Evolutionary conservation across 495 filamentous ascomycete genomes (phyloP).

Genomic region (Tuber melanosporum): DNA sequence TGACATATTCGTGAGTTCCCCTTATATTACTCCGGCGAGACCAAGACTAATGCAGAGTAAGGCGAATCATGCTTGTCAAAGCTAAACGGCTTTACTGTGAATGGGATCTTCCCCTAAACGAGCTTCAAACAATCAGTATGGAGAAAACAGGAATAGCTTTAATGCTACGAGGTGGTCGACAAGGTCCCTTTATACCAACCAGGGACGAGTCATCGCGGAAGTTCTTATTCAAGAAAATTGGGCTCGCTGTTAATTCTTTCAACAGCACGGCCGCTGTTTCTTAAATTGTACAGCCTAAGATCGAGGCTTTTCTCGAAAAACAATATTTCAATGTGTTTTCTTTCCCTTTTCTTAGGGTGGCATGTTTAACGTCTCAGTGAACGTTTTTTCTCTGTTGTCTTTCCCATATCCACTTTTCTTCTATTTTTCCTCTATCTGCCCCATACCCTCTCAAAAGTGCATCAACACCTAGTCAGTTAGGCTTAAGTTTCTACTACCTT

Average conservation of each 20-base stretch:
- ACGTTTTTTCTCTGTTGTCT: background rate
- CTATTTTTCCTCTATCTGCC: background rate
- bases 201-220: slow-evolving; percentile 79
- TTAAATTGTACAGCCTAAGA: background rate
- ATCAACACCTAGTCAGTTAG: background rate
- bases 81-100: slow-evolving; percentile 75
- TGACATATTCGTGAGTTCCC: slow-evolving; percentile 59
- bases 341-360: background rate
- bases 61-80: slow-evolving; percentile 81
- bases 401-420: background rate
- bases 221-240: slow-evolving; percentile 63
- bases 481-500: background rate
- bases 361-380: background rate
- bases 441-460: background rate
- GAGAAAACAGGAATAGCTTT: slow-evolving; percentile 90
- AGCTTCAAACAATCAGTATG: slow-evolving; percentile 94
- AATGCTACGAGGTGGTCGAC: slow-evolving; percentile 77
- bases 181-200: slow-evolving; percentile 91
- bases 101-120: slow-evolving; percentile 93
- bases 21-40: background rate
- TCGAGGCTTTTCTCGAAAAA: background rate
- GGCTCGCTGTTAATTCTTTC: slow-evolving; percentile 38
- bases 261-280: slow-evolving; percentile 37
- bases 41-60: slow-evolving; percentile 27
- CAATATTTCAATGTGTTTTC: background rate